phyloP scores from a whole-genome alignment of 495 filamentous ascomycete species.

The Penicillium psychrofluorescens region DNA sequence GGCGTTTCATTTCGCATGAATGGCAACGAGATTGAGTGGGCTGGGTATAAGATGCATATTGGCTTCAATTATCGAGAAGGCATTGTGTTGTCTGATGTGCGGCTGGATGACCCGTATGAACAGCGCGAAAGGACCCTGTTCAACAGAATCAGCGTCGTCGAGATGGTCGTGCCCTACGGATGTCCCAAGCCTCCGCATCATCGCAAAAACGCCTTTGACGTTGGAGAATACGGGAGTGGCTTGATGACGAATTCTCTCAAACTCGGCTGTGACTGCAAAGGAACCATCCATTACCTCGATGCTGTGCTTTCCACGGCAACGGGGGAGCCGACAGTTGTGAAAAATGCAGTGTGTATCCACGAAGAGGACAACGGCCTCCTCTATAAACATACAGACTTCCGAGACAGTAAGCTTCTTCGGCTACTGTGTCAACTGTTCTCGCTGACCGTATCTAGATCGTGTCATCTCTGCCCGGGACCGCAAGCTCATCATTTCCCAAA shows the following conservation, averaged over 20 bases:
- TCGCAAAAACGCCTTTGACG: conserved; percentile 71
- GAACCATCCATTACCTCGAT: conserved; percentile 68
- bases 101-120: conserved; percentile 4
- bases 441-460: conserved; percentile 12
- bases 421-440: too few relatives aligned
- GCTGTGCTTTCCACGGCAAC: conserved; percentile 45
- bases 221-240: conserved; percentile 69
- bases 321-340: conserved; percentile 52
- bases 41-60: conserved; percentile 40
- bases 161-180: conserved; percentile 79
- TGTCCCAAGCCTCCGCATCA: conserved; percentile 67
- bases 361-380: conserved; percentile 68
- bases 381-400: conserved; percentile 81
- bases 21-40: conserved; percentile 31
- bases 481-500: conserved; percentile 62
- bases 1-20: conserved; percentile 34
- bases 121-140: conserved; percentile 61
- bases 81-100: conserved; percentile 60
- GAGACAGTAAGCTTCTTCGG: conserved; percentile 36
- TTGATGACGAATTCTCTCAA: conserved; percentile 69
- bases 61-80: conserved; percentile 71
- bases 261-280: conserved; percentile 65
- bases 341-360: conserved; percentile 74
- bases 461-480: conserved; percentile 60
- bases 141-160: conserved; percentile 60